Percentiles rank a stretch among this genome's conserved stretches.
phyloP scores from a whole-genome alignment of 2,329 filamentous ascomycete genomes.

The Graphilbum sp. region DNA sequence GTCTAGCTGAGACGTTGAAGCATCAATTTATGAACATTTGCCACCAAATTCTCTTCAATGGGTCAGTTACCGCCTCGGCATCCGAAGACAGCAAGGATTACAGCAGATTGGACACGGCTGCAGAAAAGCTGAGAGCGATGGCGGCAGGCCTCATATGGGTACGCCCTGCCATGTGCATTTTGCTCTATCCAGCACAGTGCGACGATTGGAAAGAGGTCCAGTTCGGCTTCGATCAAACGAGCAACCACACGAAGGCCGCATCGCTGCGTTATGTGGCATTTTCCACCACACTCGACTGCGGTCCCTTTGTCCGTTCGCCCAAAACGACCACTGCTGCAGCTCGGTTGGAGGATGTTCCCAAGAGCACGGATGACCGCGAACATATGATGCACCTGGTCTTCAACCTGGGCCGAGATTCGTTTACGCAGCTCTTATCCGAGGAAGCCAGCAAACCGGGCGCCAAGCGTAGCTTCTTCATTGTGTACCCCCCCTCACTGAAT shows the following conservation, averaged over 20 bases:
- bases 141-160: slow-evolving; percentile 20
- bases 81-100: slow-evolving; percentile 1
- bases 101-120: slow-evolving; percentile 13
- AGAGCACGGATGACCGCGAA: slow-evolving; percentile 4
- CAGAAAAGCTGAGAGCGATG: slow-evolving; percentile 18
- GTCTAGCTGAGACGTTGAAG: neutral
- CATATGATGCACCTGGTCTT: slow-evolving; percentile 13
- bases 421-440: slow-evolving; percentile 8
- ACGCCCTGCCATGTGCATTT: slow-evolving; percentile 16
- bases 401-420: slow-evolving; percentile 15
- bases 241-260: neutral
- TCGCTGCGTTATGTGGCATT: slow-evolving; percentile 23
- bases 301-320: slow-evolving; percentile 7
- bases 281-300: slow-evolving; percentile 11
- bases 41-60: slow-evolving; percentile 11
- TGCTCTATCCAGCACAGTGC: slow-evolving; percentile 22
- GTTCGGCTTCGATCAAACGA: slow-evolving; percentile 7
- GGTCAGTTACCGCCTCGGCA: slow-evolving; percentile 8
- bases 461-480: slow-evolving; percentile 26
- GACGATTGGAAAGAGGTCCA: slow-evolving; percentile 16
- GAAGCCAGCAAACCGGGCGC: slow-evolving; percentile 8
- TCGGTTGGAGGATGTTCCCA: neutral
- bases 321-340: too few relatives aligned
- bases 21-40: neutral
- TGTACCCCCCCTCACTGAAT: slow-evolving; percentile 25